Percentiles rank a stretch among this genome's conserved stretches.
phyloP scores from a whole-genome alignment of 2,329 filamentous ascomycete species.

The Colletotrichum sp. region DNA sequence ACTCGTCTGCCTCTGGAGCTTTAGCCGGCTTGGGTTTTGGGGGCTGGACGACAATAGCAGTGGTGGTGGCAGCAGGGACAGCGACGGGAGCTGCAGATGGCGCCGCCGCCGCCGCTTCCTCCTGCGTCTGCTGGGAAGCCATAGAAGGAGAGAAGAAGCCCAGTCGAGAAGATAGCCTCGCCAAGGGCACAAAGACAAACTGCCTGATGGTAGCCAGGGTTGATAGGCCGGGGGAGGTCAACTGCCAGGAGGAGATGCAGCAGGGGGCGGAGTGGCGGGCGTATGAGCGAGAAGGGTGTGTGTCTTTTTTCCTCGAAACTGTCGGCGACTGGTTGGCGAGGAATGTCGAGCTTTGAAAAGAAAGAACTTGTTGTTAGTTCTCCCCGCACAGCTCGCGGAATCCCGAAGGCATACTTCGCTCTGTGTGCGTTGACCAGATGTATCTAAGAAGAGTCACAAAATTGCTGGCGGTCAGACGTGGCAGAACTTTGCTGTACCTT shows the following conservation, averaged over 20 bases:
- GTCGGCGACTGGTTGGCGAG: not conserved
- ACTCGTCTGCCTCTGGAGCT: not conserved
- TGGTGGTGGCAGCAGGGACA: not conserved
- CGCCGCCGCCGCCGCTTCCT: not conserved
- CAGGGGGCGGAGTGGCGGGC: no score
- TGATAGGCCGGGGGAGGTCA: not conserved
- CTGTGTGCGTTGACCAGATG: not conserved
- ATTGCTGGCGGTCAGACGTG: slow-evolving; percentile 6
- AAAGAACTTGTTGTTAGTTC: not conserved
- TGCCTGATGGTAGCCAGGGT: slow-evolving; percentile 14
- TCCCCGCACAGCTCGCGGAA: not conserved
- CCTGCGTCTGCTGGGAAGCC: not conserved
- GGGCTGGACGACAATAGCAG: not conserved
- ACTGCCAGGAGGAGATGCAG: not conserved
- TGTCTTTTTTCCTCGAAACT: not conserved
- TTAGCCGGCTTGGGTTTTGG: not conserved
- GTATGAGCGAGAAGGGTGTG: not conserved
- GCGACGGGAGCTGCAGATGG: not conserved
- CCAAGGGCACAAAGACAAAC: not conserved
- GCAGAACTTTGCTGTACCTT: slow-evolving; percentile 11
- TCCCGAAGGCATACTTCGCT: not conserved
- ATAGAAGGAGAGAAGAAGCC: not conserved
- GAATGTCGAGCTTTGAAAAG: not conserved
- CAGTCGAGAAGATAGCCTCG: slow-evolving; percentile 4
- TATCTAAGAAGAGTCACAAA: slow-evolving; percentile 9